Evolutionary conservation across 352 stramenopile genomes (phyloP).

Genomic region (Pythium rhizo-oryzae): DNA sequence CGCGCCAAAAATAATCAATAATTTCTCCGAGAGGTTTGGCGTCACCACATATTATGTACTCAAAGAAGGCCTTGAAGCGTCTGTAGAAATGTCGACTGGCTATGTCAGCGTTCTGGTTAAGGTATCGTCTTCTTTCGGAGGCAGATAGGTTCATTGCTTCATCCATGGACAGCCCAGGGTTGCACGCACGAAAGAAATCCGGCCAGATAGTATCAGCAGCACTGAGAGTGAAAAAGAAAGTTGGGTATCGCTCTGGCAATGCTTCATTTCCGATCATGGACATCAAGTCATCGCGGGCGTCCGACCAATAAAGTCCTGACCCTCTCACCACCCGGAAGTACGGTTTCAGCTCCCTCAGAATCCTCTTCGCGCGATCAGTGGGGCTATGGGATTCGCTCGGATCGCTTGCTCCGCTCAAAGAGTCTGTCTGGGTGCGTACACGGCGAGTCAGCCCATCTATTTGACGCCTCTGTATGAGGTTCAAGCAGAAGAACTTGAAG

Average conservation of each 20-base stretch:
- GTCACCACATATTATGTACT: not conserved
- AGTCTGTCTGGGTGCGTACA: not conserved
- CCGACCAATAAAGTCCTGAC: conserved; percentile 24
- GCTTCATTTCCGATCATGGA: conserved; percentile 9
- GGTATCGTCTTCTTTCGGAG: not conserved
- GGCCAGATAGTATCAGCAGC: conserved; percentile 12
- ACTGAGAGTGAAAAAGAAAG: not conserved
- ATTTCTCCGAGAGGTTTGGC: conserved; percentile 28
- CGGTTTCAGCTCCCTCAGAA: conserved; percentile 23
- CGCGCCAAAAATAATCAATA: conserved; percentile 30
- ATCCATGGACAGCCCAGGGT: not conserved
- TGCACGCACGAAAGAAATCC: conserved; percentile 21
- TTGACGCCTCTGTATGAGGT: conserved; percentile 27
- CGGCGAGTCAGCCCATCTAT: conserved; percentile 25
- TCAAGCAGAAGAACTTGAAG: conserved; percentile 35
- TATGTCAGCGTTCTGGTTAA: conserved; percentile 1
- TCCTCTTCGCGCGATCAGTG: not conserved
- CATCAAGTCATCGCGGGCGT: conserved; percentile 27
- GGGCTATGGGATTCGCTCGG: no score
- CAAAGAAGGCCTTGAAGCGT: conserved; percentile 29
- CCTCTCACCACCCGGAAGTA: conserved; percentile 25
- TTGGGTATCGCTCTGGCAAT: not conserved
- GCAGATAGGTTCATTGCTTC: not conserved
- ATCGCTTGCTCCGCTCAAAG: not conserved
- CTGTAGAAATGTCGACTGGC: conserved; percentile 26